These are phyloP conservation scores for Pseudogymnoascus sp. DNA, from an alignment of 2,329 filamentous ascomycete genomes.

Conservation along the genomic window DNA sequence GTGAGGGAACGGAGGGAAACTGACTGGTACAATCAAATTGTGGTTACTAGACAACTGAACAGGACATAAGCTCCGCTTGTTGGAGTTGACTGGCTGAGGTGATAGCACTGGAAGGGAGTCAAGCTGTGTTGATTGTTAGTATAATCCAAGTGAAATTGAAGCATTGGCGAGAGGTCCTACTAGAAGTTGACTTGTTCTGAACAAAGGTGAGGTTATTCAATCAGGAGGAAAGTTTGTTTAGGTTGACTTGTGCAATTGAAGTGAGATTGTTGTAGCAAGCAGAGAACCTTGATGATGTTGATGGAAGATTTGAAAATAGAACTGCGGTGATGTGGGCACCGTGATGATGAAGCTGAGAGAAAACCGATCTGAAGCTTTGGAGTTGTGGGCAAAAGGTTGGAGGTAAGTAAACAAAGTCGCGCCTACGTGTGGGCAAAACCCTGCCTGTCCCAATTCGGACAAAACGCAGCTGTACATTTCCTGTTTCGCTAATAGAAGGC, in stretches of 20 bases:
- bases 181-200: not conserved
- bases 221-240: not conserved
- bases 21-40: not conserved
- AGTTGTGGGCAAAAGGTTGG: not conserved
- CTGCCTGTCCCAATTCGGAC: not conserved
- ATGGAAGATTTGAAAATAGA: not conserved
- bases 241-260: not conserved
- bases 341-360: not conserved
- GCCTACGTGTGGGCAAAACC: not conserved
- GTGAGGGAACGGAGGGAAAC: not conserved
- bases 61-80: not conserved
- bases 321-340: not conserved
- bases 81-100: not conserved
- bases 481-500: not conserved
- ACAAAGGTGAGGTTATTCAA: not conserved
- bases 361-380: not conserved
- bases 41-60: not conserved
- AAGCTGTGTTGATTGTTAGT: not conserved
- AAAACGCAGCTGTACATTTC: not conserved
- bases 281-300: not conserved
- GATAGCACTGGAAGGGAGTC: not conserved
- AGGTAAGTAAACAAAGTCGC: not conserved
- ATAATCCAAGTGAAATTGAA: not conserved
- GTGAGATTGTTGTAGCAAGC: not conserved
- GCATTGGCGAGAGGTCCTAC: not conserved